Evolutionary conservation across 1,284 basidiomycete species (phyloP), one percentile per base, ranked within the genome.

Genomic region (Tausonia pullulans): DNA sequence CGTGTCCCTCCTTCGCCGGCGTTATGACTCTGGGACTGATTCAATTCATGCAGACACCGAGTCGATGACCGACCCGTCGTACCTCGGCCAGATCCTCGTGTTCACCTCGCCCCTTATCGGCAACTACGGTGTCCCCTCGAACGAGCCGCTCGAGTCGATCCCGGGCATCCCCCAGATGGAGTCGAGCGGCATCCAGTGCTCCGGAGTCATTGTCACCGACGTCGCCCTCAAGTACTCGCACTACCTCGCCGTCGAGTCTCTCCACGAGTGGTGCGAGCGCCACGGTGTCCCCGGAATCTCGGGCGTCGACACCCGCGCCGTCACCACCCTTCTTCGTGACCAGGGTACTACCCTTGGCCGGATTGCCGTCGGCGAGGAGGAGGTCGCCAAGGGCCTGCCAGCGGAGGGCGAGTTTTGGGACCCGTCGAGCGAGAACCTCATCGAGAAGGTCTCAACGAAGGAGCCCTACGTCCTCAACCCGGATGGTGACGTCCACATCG

Each of bases 1-100:
- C 58, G 27, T 5, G 58, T 27, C 27, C 27, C 27, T 27, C 2
- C 27, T 27, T 27, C 27, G 27, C 27, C 27, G 27, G 27, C 27
- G 27, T 27, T 27, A 27, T 27, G 27, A 27, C 14, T 45, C 49
- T 45, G 27, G 41, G 48, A 51, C 27, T 52, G 27, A 27, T 27
- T 27, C 27, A 27, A 27, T 27, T 27, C 10, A 3, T 39, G 8
- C 70, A 92, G 90, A 99, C 78, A 98, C 94, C 63, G 96, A 99
- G 78, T 97, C 93, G 13, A 96, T 99, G 91, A 99, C 95, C 57
- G 95, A 99, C 75, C 95, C 95, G 5, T 98, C 96, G 8, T 98
- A 99, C 78, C 89, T 91, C 49, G 89, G 92, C 62, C 96, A 99
- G 78, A 92, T 98, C 71, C 84, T 99, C 68, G 93, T 98, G 67